Percentiles rank a stretch among this genome's conserved stretches.
These are phyloP conservation scores for Mortierella sp. DNA, from an alignment of 371 early-diverging fungal species.

Conservation along the genomic window DNA sequence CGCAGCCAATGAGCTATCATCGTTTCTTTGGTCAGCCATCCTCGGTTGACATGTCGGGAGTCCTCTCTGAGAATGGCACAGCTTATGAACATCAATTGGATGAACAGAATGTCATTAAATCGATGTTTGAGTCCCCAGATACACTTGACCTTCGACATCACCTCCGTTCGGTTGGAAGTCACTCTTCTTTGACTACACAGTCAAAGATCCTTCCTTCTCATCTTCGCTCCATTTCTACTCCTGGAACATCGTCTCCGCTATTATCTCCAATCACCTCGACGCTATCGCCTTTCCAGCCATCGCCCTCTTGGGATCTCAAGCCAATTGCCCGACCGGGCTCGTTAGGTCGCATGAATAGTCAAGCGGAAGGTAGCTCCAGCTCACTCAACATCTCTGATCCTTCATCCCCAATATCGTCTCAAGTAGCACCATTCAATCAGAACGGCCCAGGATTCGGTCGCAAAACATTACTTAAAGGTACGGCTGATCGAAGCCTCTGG, in stretches of 20 bases:
- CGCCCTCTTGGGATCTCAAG: conserved; percentile 42
- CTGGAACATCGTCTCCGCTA: conserved; percentile 34
- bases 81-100: conserved; percentile 27
- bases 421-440: conserved; percentile 11
- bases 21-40: conserved; percentile 25
- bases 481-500: conserved; percentile 30
- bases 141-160: conserved; percentile 44
- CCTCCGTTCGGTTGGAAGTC: conserved; percentile 48
- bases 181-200: conserved; percentile 28
- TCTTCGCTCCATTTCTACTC: conserved; percentile 45
- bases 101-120: conserved; percentile 53
- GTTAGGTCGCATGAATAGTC: conserved; percentile 44
- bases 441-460: conserved; percentile 19
- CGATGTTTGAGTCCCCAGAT: conserved; percentile 56
- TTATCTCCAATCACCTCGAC: conserved; percentile 32
- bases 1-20: conserved; percentile 30
- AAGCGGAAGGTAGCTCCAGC: conserved; percentile 38
- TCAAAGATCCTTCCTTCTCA: conserved; percentile 55
- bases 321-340: conserved; percentile 39
- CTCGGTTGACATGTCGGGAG: conserved; percentile 5
- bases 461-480: conserved; percentile 11
- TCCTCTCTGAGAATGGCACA: not conserved
- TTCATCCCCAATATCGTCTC: conserved; percentile 46
- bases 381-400: conserved; percentile 38
- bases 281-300: conserved; percentile 15